Evolutionary conservation across 352 stramenopile species (phyloP).

Genomic region (Phytopythium mirpurense): DNA sequence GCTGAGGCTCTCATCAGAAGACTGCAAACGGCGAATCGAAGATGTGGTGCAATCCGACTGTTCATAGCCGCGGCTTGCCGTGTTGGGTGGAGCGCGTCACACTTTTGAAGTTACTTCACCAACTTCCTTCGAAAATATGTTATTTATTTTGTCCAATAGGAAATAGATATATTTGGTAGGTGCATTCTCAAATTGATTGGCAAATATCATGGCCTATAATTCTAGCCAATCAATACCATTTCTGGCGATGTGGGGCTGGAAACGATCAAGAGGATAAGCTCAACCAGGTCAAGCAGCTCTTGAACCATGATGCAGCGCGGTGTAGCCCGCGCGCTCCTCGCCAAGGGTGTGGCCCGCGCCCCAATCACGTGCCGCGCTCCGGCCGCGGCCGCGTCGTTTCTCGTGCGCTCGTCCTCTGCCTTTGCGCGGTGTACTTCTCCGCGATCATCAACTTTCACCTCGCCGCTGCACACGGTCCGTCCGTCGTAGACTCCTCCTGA

Average conservation of each 20-base stretch:
- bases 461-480: slow-evolving; percentile 28
- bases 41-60: background rate
- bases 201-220: too few relatives aligned
- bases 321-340: slow-evolving; percentile 13
- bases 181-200: background rate
- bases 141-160: background rate
- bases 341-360: slow-evolving; percentile 10
- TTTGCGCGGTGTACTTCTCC: slow-evolving; percentile 9
- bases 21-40: too few relatives aligned
- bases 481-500: background rate
- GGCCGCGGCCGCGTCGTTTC: background rate
- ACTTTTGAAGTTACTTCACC: background rate
- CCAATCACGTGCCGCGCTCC: background rate
- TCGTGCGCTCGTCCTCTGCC: background rate
- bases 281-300: background rate
- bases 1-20: too few relatives aligned
- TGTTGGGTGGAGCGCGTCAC: slow-evolving; percentile 1
- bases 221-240: background rate
- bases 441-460: too few relatives aligned
- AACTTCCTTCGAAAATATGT: background rate
- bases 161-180: background rate
- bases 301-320: slow-evolving; percentile 24
- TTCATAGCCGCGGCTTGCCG: background rate
- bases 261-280: background rate
- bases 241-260: background rate